Percentiles rank a stretch among this genome's conserved stretches.
phyloP scores from a whole-genome alignment of 257 asterid genomes.

The Scutellaria minor region DNA sequence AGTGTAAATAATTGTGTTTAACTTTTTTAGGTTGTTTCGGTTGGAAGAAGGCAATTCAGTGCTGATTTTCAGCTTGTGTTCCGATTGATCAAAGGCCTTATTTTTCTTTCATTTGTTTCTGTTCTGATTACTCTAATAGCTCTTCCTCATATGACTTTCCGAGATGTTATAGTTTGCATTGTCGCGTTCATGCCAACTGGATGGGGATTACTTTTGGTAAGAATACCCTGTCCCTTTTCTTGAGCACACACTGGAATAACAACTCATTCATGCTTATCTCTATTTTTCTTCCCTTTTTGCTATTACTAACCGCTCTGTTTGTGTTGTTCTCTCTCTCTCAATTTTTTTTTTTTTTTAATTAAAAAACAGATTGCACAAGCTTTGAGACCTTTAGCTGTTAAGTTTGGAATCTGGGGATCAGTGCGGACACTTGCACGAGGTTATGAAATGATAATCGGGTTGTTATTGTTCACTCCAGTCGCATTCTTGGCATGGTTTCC shows the following conservation, averaged over 20 bases:
- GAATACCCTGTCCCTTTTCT: conserved; percentile 18
- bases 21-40: conserved; percentile 60
- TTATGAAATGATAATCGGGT: conserved; percentile 78
- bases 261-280: background rate
- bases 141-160: conserved; percentile 70
- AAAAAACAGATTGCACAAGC: conserved; percentile 84
- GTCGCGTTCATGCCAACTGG: conserved; percentile 98
- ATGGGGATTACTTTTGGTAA: conserved; percentile 92
- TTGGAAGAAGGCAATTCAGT: conserved; percentile 82
- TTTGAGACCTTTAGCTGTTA: conserved; percentile 55
- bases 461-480: conserved; percentile 82
- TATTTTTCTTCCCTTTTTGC: no score
- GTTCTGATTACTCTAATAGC: conserved; percentile 65
- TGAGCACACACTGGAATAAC: background rate
- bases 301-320: background rate
- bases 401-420: conserved; percentile 73
- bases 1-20: background rate
- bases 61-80: conserved; percentile 82
- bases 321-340: background rate
- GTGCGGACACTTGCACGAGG: conserved; percentile 83
- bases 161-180: conserved; percentile 77
- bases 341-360: no score
- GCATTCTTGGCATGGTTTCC: conserved; percentile 99
- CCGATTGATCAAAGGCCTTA: conserved; percentile 71
- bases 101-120: conserved; percentile 67